These are phyloP conservation scores for Curvularia sp. DNA, from an alignment of 2,329 filamentous ascomycete species.

Conservation along the genomic window DNA sequence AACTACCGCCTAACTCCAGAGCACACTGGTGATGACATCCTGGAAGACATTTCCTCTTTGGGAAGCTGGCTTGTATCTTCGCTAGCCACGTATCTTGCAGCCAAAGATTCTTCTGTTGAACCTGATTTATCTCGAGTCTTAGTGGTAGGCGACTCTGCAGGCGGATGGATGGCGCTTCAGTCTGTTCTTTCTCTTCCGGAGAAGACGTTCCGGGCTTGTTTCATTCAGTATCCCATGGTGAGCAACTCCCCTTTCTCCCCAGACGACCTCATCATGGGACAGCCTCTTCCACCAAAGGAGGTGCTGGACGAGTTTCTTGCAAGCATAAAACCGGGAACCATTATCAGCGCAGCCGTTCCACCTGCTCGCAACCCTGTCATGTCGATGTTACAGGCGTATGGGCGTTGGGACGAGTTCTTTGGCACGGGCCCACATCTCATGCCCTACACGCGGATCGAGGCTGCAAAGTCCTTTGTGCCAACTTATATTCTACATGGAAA, in stretches of 20 bases:
- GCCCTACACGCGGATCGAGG: constrained; percentile 37
- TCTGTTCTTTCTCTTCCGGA: constrained; percentile 32
- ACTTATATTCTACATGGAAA: constrained; percentile 45
- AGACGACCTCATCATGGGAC: constrained; percentile 3
- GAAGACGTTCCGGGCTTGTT: constrained; percentile 32
- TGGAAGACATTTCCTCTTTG: constrained; percentile 59
- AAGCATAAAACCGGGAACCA: constrained; percentile 23
- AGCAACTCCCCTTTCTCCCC: constrained; percentile 19
- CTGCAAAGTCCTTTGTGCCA: constrained; percentile 36
- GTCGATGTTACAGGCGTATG: constrained; percentile 29
- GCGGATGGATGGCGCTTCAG: constrained; percentile 51
- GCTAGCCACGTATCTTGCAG: constrained; percentile 16
- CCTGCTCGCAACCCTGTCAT: constrained; percentile 28
- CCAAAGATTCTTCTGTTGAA: constrained; percentile 11
- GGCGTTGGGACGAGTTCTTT: constrained; percentile 38
- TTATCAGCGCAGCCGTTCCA: constrained; percentile 30
- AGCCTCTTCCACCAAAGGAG: constrained; percentile 17
- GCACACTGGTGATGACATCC: constrained; percentile 55
- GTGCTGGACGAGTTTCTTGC: constrained; percentile 36
- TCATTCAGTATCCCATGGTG: constrained; percentile 44
- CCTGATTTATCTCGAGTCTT: constrained; percentile 41
- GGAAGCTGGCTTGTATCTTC: constrained; percentile 20
- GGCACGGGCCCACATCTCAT: constrained; percentile 34
- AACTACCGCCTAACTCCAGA: constrained; percentile 63
- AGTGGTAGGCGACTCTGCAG: constrained; percentile 49